Conservation (phyloP, 139 green algal genomes). For the Auxenochlorella protothecoides region DNA sequence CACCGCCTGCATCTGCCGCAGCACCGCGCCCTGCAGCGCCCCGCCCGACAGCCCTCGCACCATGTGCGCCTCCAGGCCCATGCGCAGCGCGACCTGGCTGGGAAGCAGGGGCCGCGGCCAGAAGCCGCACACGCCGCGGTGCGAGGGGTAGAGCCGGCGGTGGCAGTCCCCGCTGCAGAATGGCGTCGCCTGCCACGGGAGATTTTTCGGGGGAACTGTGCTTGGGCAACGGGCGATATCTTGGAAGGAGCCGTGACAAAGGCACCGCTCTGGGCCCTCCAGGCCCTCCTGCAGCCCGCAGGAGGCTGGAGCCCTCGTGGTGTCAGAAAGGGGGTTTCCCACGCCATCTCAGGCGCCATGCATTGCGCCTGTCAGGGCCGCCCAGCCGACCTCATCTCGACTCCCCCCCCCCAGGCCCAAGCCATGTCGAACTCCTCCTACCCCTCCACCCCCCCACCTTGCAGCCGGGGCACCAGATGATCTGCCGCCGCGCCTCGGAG, state of each 20-base stretch:
- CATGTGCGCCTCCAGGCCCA: slow-evolving; percentile 19
- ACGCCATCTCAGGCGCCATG: too few species aligned
- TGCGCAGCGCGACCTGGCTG: slow-evolving; percentile 20
- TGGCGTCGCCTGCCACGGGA: slow-evolving; percentile 10
- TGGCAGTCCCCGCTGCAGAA: slow-evolving; percentile 23
- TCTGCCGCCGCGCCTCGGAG: too few species aligned
- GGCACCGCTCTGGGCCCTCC: neutral
- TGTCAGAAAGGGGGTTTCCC: too few species aligned
- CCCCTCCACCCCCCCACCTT: neutral
- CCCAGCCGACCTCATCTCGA: too few species aligned
- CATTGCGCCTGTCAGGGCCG: too few species aligned
- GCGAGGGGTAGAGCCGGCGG: slow-evolving; percentile 15
- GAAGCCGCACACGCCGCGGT: slow-evolving; percentile 17
- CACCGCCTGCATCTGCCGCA: slow-evolving; percentile 18
- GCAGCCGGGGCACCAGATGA: slow-evolving; percentile 18
- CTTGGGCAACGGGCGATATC: too few species aligned
- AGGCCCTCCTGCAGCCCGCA: neutral
- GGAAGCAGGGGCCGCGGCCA: slow-evolving; percentile 23
- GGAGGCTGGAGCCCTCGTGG: too few species aligned
- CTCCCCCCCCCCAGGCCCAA: too few species aligned
- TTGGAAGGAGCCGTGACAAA: neutral
- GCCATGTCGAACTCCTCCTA: neutral
- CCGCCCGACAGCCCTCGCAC: slow-evolving; percentile 15
- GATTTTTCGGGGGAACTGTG: neutral
- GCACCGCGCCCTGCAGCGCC: slow-evolving; percentile 16